phyloP scores from a whole-genome alignment of 768 basidiomycete genomes.

The Crucibulum laeve region DNA sequence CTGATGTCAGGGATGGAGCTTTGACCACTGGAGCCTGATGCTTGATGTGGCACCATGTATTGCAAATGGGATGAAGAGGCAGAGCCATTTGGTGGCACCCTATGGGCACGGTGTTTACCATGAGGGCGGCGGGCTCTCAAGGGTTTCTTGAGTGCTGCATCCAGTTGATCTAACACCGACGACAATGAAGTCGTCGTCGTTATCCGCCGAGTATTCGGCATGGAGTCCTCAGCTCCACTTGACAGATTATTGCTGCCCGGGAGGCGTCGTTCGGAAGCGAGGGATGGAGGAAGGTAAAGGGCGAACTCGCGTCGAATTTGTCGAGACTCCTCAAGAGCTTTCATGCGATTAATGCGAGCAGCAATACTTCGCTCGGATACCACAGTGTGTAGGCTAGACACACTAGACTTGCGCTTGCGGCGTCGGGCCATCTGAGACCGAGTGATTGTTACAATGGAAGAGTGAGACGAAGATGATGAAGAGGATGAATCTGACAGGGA shows the following conservation, averaged over 20 bases:
- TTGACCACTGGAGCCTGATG: not conserved
- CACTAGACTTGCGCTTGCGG: conserved; percentile 42
- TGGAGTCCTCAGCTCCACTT: not conserved
- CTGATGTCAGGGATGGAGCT: not conserved
- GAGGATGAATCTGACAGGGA: conserved; percentile 30
- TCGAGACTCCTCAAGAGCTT: conserved; percentile 57
- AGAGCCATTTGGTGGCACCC: conserved; percentile 1
- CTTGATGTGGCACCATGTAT: not conserved
- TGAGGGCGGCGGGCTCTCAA: conserved; percentile 25
- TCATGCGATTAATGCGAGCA: conserved; percentile 53
- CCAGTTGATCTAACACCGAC: conserved; percentile 45
- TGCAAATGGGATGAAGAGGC: not conserved
- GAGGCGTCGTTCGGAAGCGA: conserved; percentile 8
- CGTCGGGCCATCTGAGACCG: conserved; percentile 36
- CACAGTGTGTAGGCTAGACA: conserved; percentile 45
- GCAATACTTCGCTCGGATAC: conserved; percentile 57
- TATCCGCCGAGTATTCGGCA: conserved; percentile 19
- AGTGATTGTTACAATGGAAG: conserved; percentile 36
- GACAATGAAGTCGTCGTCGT: conserved; percentile 43
- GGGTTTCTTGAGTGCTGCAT: conserved; percentile 38
- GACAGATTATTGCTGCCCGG: not conserved
- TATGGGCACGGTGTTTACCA: conserved; percentile 15
- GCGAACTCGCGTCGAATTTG: conserved; percentile 60
- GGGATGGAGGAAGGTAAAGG: conserved; percentile 53
- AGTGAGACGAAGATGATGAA: conserved; percentile 36